A percentile compares a stretch with the other conserved stretches of the same genome.
These are phyloP conservation scores for Fragaria vesca DNA, from an alignment of 306 rosid genomes.

Conservation along the genomic window DNA sequence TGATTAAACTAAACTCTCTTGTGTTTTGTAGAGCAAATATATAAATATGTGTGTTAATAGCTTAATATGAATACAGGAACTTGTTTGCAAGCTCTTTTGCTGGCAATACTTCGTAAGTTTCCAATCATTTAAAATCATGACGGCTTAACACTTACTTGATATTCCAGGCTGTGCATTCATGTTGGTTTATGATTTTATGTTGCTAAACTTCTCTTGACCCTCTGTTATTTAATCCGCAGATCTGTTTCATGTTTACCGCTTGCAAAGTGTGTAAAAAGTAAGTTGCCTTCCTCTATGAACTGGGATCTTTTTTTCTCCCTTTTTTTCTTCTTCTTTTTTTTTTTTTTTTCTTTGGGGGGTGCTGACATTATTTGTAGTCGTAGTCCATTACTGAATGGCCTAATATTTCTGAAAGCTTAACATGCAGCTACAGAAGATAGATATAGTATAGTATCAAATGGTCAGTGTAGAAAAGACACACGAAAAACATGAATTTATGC, in stretches of 20 bases:
- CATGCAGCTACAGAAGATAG: background rate
- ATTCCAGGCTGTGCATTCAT: background rate
- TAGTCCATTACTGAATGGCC: background rate
- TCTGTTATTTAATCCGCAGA: slow-evolving; percentile 33
- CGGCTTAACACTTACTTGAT: background rate
- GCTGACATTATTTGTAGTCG: background rate
- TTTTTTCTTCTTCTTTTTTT: no score
- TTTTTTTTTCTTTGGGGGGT: no score
- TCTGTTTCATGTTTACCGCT: slow-evolving; percentile 16
- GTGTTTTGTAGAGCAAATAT: background rate
- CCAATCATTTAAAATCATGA: background rate
- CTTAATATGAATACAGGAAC: slow-evolving; percentile 36
- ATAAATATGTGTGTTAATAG: background rate
- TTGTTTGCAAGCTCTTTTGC: slow-evolving; percentile 47
- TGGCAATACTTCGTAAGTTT: slow-evolving; percentile 47
- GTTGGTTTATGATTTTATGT: background rate
- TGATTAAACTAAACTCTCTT: background rate
- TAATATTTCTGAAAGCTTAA: background rate
- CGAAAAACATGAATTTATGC: no score
- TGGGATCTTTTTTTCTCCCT: no score
- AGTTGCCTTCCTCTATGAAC: slow-evolving; percentile 14
- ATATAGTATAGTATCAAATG: background rate
- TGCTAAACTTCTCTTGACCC: slow-evolving; percentile 23
- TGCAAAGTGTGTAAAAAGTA: slow-evolving; percentile 36
- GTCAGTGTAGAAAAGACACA: background rate